These are phyloP conservation scores for Fusarium phyllophilum DNA, from an alignment of 2,329 filamentous ascomycete genomes.

Conservation along the genomic window DNA sequence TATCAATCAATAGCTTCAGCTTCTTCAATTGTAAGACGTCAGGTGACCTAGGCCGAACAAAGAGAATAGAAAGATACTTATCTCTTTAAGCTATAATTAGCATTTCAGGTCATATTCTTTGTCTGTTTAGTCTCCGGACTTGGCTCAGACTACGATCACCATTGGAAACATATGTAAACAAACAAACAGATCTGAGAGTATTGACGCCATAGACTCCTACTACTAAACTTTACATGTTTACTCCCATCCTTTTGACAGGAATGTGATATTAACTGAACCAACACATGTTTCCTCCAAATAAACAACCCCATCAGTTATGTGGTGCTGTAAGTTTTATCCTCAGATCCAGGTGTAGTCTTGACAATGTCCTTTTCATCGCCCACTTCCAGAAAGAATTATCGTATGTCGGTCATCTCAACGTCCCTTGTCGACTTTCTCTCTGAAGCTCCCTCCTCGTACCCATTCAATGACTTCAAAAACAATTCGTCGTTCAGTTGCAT, in stretches of 20 bases:
- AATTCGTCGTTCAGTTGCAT: slow-evolving; percentile 77
- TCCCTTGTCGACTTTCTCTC: slow-evolving; percentile 38
- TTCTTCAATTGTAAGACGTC: slow-evolving; percentile 17
- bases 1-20: not conserved
- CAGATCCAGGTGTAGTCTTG: not conserved
- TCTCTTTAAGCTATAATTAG: not conserved
- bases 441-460: slow-evolving; percentile 64
- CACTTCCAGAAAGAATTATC: not conserved
- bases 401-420: slow-evolving; percentile 11
- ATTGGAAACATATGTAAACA: not conserved
- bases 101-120: not conserved
- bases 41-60: not conserved
- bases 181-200: not conserved
- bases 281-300: not conserved
- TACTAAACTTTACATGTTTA: slow-evolving; percentile 8
- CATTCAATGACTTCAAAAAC: slow-evolving; percentile 92
- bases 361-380: not conserved
- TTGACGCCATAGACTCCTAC: slow-evolving; percentile 11
- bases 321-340: not conserved
- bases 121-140: not conserved
- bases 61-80: not conserved
- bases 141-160: not conserved
- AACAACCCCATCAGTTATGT: not conserved
- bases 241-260: not conserved
- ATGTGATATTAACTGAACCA: slow-evolving; percentile 17